Evolutionary conservation across 2,329 filamentous ascomycete species (phyloP).

Genomic region (Fusarium ramigenum): DNA sequence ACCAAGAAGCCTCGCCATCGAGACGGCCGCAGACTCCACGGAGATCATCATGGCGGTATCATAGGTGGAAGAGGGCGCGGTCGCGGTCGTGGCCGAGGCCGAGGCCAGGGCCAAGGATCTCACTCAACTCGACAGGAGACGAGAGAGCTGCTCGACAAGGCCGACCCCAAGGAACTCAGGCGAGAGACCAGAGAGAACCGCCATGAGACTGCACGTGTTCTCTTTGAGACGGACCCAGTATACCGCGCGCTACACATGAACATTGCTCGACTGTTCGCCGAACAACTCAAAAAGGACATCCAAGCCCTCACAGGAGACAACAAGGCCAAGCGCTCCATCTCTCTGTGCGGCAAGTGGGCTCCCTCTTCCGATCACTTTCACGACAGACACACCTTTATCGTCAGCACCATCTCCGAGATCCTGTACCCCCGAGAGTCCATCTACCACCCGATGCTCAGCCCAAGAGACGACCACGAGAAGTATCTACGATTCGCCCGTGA

Average conservation of each 20-base stretch:
- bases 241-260: conserved; percentile 63
- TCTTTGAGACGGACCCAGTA: conserved; percentile 54
- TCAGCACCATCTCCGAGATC: conserved; percentile 66
- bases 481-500: conserved; percentile 66
- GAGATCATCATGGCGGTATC: background rate
- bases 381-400: conserved; percentile 66
- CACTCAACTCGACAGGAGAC: background rate
- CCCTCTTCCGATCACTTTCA: conserved; percentile 64
- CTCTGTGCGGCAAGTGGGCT: conserved; percentile 69
- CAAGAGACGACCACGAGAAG: conserved; percentile 54
- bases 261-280: conserved; percentile 65
- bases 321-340: conserved; percentile 56
- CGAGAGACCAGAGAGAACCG: conserved; percentile 50
- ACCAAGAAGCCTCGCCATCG: background rate
- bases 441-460: conserved; percentile 43
- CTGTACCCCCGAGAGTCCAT: conserved; percentile 52
- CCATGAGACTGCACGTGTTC: conserved; percentile 52
- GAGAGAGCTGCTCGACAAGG: background rate
- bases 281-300: conserved; percentile 61
- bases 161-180: conserved; percentile 34
- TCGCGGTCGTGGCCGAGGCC: background rate
- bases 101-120: background rate
- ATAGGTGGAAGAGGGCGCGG: background rate
- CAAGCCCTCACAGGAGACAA: conserved; percentile 52
- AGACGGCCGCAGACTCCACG: background rate